Evolutionary conservation across 768 basidiomycete genomes (phyloP).

Genomic region (Tricholomella constricta): DNA sequence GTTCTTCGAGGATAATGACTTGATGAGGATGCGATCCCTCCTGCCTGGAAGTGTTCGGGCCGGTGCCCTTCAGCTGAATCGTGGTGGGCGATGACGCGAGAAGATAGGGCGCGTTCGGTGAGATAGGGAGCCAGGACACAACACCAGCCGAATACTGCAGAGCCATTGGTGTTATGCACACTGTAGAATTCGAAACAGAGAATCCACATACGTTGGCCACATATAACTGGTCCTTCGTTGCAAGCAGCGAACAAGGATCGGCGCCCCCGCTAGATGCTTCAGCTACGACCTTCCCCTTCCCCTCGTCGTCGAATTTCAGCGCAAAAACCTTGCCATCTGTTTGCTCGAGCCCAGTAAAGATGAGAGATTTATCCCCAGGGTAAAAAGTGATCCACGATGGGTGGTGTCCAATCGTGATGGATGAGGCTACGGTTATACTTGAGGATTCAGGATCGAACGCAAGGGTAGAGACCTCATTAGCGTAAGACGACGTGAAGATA

Average conservation of each 20-base stretch:
- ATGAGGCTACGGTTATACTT: slow-evolving; percentile 46
- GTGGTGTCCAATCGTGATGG: slow-evolving; percentile 54
- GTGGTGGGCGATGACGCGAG: slow-evolving; percentile 32
- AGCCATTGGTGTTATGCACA: neutral
- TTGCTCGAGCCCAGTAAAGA: slow-evolving; percentile 70
- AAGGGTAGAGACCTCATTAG: slow-evolving; percentile 62
- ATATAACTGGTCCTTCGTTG: slow-evolving; percentile 57
- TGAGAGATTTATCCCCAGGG: slow-evolving; percentile 54
- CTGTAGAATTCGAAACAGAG: neutral
- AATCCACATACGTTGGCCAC: slow-evolving; percentile 60
- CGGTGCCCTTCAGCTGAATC: slow-evolving; percentile 51
- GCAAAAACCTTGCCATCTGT: slow-evolving; percentile 64
- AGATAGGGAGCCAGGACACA: slow-evolving; percentile 57
- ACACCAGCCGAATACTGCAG: slow-evolving; percentile 70
- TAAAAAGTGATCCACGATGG: slow-evolving; percentile 79
- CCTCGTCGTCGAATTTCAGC: slow-evolving; percentile 56
- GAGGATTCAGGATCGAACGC: slow-evolving; percentile 55
- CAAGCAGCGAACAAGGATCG: slow-evolving; percentile 66
- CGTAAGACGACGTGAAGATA: slow-evolving; percentile 69
- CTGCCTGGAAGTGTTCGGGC: slow-evolving; percentile 70
- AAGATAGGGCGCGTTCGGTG: slow-evolving; percentile 48
- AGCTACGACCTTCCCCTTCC: slow-evolving; percentile 52
- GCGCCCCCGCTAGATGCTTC: slow-evolving; percentile 55
- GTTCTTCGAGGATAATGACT: slow-evolving; percentile 49
- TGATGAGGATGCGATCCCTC: slow-evolving; percentile 79